Evolutionary conservation across 2,329 filamentous ascomycete species (phyloP), one percentile per base, ranked within the genome.

Genomic region (Colletotrichum sp.): DNA sequence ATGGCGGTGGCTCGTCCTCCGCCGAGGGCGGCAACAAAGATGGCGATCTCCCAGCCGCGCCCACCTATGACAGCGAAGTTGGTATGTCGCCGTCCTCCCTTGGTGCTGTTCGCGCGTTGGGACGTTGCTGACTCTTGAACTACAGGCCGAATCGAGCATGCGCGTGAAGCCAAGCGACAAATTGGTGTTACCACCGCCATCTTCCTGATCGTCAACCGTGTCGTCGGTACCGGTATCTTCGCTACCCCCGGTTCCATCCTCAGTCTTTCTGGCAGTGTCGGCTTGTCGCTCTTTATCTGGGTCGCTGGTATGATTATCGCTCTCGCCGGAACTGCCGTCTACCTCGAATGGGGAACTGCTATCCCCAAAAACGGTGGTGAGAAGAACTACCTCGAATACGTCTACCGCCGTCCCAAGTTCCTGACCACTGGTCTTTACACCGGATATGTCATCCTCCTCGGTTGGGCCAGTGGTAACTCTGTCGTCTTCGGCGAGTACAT

Each of bases 401-500:
- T 93, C 67, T 93, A 89, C 84, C 87, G 89, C 43, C 88, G 86
- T 78, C 92, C 92, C 3, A 88, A 86, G 78, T 93, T 93, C 80
- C 87, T 94, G 10, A 88, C 87, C 61, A 93, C 92, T 9, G 89
- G 88, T 16, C 84, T 93, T 71, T 93, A 93, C 82, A 86, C 88
- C 6, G 88, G 89, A 34, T 93, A 93, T 77, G 90, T 93, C 15
- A 80, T 94, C 30, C 87, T 94, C 2, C 88, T 94, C 21, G 91
- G 90, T 15, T 94, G 92, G 91, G 91, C 92, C 0, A 90, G 90
- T 8, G 90, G 90, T 16, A 94, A 94, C 82, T 93, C 90, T 1
- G 91, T 94, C 77, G 89, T 94, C 52, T 94, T 94, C 78, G 92
- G 92, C 75, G 92, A 94, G 81, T 94, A 94, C 82, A 91, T 94